Evolutionary conservation across 768 basidiomycete species (phyloP).

Genomic region (Crassisporium funariophilum): DNA sequence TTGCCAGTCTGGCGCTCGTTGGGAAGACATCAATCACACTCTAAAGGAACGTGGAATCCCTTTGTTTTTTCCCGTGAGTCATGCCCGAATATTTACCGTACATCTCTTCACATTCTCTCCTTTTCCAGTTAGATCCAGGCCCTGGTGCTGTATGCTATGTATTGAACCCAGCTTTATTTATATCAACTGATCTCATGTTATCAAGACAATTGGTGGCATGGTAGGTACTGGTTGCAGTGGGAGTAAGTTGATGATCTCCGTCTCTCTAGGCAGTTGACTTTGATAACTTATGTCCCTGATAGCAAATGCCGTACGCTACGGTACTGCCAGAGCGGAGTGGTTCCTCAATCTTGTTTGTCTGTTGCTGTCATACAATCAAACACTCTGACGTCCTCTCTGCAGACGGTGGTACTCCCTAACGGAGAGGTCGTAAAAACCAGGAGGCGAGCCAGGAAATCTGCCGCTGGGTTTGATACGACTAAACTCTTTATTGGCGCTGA

Average conservation of each 20-base stretch:
- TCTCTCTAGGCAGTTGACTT: not conserved
- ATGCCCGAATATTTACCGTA: not conserved
- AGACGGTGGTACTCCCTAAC: slow-evolving; percentile 82
- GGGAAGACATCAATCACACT: slow-evolving; percentile 76
- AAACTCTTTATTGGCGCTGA: slow-evolving; percentile 91
- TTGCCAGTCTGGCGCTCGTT: slow-evolving; percentile 75
- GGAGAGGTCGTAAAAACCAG: slow-evolving; percentile 90
- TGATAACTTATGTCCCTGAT: not conserved
- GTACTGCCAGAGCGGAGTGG: slow-evolving; percentile 88
- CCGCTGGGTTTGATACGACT: slow-evolving; percentile 85
- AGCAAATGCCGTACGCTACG: slow-evolving; percentile 86
- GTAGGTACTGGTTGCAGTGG: slow-evolving; percentile 85
- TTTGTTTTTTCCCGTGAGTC: slow-evolving; percentile 81
- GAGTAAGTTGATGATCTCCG: slow-evolving; percentile 53
- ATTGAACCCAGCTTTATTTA: not conserved
- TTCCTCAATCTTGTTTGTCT: slow-evolving; percentile 72
- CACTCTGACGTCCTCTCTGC: slow-evolving; percentile 3
- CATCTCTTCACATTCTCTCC: not conserved
- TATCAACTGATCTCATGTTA: slow-evolving; percentile 6
- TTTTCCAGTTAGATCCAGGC: slow-evolving; percentile 64
- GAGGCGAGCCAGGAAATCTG: slow-evolving; percentile 75
- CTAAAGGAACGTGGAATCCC: slow-evolving; percentile 72
- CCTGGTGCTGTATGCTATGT: slow-evolving; percentile 62
- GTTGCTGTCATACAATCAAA: not conserved
- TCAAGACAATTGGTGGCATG: slow-evolving; percentile 85